Percentiles rank a stretch among this genome's conserved stretches.
Evolutionary conservation across 1,284 basidiomycete species (phyloP).

Genomic region (Sporisorium sorghi): DNA sequence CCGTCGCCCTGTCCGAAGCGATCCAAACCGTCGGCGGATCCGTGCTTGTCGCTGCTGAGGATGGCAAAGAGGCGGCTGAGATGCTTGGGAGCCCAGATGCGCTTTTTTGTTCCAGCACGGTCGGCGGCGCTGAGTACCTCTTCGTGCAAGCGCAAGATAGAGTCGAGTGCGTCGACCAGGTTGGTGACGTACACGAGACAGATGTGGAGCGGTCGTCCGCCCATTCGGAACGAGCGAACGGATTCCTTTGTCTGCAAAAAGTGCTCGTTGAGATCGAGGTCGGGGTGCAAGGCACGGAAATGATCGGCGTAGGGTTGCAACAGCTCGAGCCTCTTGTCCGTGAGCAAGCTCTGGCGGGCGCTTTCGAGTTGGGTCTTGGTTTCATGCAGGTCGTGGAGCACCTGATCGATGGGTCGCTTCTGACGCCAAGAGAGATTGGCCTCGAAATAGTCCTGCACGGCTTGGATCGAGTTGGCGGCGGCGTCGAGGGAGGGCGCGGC

Average conservation of each 20-base stretch:
- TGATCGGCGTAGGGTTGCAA: constrained; percentile 71
- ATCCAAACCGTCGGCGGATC: constrained; percentile 33
- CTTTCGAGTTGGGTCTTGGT: constrained; percentile 69
- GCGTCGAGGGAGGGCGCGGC: constrained; percentile 69
- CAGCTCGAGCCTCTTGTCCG: constrained; percentile 72
- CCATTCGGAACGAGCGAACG: constrained; percentile 31
- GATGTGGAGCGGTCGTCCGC: constrained; percentile 72
- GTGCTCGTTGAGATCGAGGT: constrained; percentile 33
- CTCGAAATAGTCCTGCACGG: constrained; percentile 58
- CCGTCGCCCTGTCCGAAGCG: constrained; percentile 30
- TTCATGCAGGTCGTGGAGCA: constrained; percentile 51
- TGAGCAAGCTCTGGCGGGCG: constrained; percentile 46
- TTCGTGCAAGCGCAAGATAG: constrained; percentile 72
- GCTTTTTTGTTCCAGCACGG: constrained; percentile 70
- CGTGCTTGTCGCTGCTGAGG: constrained; percentile 41
- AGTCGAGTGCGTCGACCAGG: constrained; percentile 71
- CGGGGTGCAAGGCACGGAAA: constrained; percentile 41
- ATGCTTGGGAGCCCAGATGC: constrained; percentile 74
- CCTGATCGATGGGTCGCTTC: constrained; percentile 55
- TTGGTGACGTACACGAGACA: constrained; percentile 73
- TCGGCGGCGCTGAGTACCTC: constrained; percentile 71
- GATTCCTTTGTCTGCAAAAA: constrained; percentile 42
- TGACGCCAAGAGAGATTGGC: constrained; percentile 63
- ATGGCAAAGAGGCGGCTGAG: constrained; percentile 71
- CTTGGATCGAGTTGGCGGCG: constrained; percentile 69